A percentile compares a stretch with the other conserved stretches of the same genome.
Evolutionary conservation across 1,139 yeast species (phyloP).

Genomic region (Geotrichum restrictum): DNA sequence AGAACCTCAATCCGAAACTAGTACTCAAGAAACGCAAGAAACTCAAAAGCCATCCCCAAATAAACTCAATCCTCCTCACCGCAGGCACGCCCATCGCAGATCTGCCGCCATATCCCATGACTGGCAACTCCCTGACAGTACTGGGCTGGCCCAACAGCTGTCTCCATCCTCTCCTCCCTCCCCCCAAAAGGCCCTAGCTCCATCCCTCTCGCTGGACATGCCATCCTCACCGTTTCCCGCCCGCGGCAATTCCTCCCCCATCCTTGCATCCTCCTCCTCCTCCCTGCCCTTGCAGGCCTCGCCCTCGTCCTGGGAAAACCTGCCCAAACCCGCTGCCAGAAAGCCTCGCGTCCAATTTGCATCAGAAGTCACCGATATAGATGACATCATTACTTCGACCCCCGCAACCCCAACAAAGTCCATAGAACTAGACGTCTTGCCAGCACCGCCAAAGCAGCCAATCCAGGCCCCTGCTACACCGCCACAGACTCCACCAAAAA

Average conservation of each 20-base stretch:
- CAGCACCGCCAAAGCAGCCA: neutral
- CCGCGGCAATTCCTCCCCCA: neutral
- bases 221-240: neutral
- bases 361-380: conserved; percentile 11
- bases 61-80: conserved; percentile 20
- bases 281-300: conserved; percentile 23
- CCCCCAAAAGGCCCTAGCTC: neutral
- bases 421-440: neutral
- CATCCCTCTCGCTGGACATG: conserved; percentile 8
- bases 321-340: conserved; percentile 6
- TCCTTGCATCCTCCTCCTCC: conserved; percentile 21
- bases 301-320: conserved; percentile 8
- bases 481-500: conserved; percentile 3
- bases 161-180: too few relatives aligned
- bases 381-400: neutral
- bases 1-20: too few relatives aligned
- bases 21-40: too few relatives aligned
- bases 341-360: conserved; percentile 20
- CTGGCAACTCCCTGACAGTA: conserved; percentile 20
- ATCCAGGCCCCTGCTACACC: conserved; percentile 1
- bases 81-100: conserved; percentile 35
- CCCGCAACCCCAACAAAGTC: neutral
- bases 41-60: too few relatives aligned
- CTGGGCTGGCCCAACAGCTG: conserved; percentile 9
- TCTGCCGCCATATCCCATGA: conserved; percentile 38